Percentiles rank a stretch among this genome's conserved stretches.
Evolutionary conservation across 768 basidiomycete genomes (phyloP).

Genomic region (Pisolithus tinctorius): DNA sequence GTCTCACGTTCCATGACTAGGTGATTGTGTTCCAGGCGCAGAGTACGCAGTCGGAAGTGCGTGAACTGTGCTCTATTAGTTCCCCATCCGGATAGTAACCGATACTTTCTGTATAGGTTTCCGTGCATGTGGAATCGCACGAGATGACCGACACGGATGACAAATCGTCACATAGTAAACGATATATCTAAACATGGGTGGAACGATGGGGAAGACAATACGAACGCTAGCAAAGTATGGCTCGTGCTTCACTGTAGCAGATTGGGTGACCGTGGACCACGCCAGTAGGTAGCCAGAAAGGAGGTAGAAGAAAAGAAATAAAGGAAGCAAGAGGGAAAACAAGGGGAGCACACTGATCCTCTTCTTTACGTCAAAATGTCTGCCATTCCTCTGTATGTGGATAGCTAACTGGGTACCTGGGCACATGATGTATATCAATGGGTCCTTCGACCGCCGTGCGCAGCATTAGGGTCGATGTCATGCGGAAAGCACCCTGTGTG

Average conservation of each 20-base stretch:
- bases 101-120: too few relatives aligned
- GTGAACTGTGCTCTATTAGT: too few relatives aligned
- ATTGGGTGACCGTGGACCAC: constrained; percentile 28
- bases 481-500: constrained; percentile 56
- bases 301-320: too few relatives aligned
- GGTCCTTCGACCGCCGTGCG: constrained; percentile 24
- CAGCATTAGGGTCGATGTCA: constrained; percentile 38
- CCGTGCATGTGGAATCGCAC: not conserved
- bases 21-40: too few relatives aligned
- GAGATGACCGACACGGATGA: not conserved
- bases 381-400: constrained; percentile 38
- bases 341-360: constrained; percentile 29
- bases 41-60: not conserved
- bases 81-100: too few relatives aligned
- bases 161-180: too few relatives aligned
- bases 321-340: too few relatives aligned
- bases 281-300: not conserved
- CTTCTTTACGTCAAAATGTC: constrained; percentile 51
- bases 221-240: too few relatives aligned
- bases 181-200: too few relatives aligned
- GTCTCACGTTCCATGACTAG: too few relatives aligned
- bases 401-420: constrained; percentile 72
- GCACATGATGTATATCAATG: constrained; percentile 54
- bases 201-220: too few relatives aligned
- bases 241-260: too few relatives aligned